These are phyloP conservation scores for Delonix regia DNA, from an alignment of 306 rosid species.

Conservation along the genomic window DNA sequence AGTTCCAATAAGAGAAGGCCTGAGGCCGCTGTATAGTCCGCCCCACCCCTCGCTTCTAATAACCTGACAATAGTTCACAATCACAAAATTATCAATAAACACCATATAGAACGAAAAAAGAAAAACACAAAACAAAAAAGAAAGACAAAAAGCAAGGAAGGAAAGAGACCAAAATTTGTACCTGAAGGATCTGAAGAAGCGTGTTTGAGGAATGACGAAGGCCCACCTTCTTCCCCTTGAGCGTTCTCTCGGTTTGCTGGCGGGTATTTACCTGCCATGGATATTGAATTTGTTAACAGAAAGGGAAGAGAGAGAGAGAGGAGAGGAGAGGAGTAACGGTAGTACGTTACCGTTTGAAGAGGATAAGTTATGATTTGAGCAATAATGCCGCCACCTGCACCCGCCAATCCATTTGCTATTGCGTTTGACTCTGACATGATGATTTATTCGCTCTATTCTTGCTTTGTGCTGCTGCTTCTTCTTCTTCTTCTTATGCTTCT, in stretches of 20 bases:
- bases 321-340: not conserved
- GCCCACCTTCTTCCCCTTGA: slow-evolving; percentile 48
- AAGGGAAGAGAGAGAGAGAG: not conserved
- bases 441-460: not conserved
- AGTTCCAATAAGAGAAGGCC: slow-evolving; percentile 85
- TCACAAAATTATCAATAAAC: not conserved
- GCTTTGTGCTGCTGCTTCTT: too few relatives aligned
- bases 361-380: slow-evolving; percentile 92
- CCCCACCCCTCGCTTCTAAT: slow-evolving; percentile 80
- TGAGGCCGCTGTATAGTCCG: slow-evolving; percentile 85
- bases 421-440: slow-evolving; percentile 69
- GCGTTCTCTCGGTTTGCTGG: slow-evolving; percentile 82
- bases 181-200: slow-evolving; percentile 80
- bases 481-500: not conserved
- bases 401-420: slow-evolving; percentile 76
- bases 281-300: not conserved
- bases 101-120: too few relatives aligned
- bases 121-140: too few relatives aligned
- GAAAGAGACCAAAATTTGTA: slow-evolving; percentile 18
- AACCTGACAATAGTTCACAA: slow-evolving; percentile 46
- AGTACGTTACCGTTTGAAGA: slow-evolving; percentile 62
- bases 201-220: slow-evolving; percentile 39
- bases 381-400: slow-evolving; percentile 84
- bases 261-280: slow-evolving; percentile 73
- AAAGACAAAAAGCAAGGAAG: not conserved